Conservation (phyloP, 2,329 filamentous ascomycete genomes). For the Teratosphaeria epicoccoides region DNA sequence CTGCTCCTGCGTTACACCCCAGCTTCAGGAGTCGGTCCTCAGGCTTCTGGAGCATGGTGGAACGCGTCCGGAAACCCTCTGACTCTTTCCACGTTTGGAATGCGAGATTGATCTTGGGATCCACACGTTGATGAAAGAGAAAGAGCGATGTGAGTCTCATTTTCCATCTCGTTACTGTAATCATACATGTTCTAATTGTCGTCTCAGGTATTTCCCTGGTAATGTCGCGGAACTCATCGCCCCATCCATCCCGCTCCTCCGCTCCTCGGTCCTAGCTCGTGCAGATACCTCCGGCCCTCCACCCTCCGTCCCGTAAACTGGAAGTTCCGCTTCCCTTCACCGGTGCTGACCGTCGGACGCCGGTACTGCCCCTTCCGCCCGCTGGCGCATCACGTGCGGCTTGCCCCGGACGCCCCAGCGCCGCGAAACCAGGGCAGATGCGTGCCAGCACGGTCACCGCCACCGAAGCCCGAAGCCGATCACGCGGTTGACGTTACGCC, state of each 20-base stretch:
- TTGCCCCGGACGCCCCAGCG: conserved; percentile 20
- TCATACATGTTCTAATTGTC: not conserved
- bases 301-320: not conserved
- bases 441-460: not conserved
- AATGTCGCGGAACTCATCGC: conserved; percentile 22
- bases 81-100: conserved; percentile 12
- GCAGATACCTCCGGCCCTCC: conserved; percentile 16
- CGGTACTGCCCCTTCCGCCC: conserved; percentile 11
- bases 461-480: not conserved
- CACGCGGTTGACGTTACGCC: not conserved
- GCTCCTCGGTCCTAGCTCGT: conserved; percentile 27
- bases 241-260: conserved; percentile 37
- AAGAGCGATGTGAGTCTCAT: conserved; percentile 3
- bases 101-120: conserved; percentile 9
- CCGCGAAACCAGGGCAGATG: conserved; percentile 10
- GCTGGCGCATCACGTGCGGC: conserved; percentile 23
- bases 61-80: conserved; percentile 15
- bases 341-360: conserved; percentile 2
- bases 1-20: conserved; percentile 19
- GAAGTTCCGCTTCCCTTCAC: not conserved
- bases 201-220: conserved; percentile 15
- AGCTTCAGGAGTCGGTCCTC: not conserved
- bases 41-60: not conserved
- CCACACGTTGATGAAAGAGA: conserved; percentile 5
- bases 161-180: too few species aligned